Evolutionary conservation across 345 rosid genomes (phyloP).

Genomic region (Eutrema japonicum): DNA sequence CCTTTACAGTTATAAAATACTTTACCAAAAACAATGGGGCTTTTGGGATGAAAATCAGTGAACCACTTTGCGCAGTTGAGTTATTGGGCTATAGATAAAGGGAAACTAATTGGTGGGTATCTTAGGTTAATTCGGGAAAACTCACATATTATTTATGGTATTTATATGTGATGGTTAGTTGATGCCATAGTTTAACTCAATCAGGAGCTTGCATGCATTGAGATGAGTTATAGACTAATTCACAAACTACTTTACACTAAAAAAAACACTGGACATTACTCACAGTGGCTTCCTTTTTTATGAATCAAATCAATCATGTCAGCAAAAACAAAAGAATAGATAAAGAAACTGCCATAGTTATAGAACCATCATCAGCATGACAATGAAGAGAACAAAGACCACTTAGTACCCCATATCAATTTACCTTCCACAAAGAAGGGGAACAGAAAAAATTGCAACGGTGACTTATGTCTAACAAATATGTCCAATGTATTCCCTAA

Average conservation of each 20-base stretch:
- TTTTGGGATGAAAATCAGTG: neutral
- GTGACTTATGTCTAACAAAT: neutral
- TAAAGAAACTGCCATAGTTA: neutral
- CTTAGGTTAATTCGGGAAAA: neutral
- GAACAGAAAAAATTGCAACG: neutral
- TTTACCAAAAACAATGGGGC: conserved; percentile 1
- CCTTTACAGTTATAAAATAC: neutral
- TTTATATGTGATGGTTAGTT: neutral
- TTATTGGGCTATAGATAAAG: neutral
- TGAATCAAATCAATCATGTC: conserved; percentile 4
- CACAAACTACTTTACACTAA: conserved; percentile 6
- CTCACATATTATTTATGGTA: neutral
- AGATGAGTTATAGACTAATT: neutral
- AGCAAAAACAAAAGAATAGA: neutral
- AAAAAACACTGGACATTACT: neutral
- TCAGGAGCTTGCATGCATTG: neutral
- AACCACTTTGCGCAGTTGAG: neutral
- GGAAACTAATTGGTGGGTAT: neutral
- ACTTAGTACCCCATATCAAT: neutral
- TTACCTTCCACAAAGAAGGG: conserved; percentile 14
- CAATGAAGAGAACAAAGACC: conserved; percentile 6
- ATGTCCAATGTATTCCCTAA: conserved; percentile 18
- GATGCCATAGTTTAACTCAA: conserved; percentile 8
- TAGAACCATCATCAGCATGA: neutral
- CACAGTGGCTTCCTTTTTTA: neutral